Evolutionary conservation across 2,329 filamentous ascomycete genomes (phyloP).

Genomic region (Aspergillus novoparasiticus): DNA sequence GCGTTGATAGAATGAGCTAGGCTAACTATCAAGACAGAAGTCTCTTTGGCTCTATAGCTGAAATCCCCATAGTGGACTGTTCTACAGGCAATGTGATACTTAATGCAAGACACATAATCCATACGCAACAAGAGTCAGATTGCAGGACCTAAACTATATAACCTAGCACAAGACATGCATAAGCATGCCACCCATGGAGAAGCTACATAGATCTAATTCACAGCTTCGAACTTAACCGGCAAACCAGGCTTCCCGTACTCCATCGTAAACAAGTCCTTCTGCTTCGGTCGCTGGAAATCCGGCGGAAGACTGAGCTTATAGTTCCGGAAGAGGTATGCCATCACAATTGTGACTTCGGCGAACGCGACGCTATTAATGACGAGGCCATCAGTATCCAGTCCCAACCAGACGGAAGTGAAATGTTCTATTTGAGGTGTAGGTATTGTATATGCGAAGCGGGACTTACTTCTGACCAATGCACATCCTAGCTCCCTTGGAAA

Average conservation of each 20-base stretch:
- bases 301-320: neutral
- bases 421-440: rapidly evolving
- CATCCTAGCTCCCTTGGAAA: neutral
- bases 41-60: no score
- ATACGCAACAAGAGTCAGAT: neutral
- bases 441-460: no score
- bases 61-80: no score
- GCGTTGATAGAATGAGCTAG: no score
- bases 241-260: neutral
- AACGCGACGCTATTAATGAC: neutral
- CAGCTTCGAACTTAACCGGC: neutral
- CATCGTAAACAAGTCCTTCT: neutral
- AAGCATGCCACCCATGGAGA: neutral
- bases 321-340: neutral
- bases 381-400: neutral
- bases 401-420: neutral
- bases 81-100: no score
- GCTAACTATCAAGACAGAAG: no score
- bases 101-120: no score
- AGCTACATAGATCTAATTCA: neutral
- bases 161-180: neutral
- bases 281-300: neutral
- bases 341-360: neutral
- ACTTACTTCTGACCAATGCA: neutral
- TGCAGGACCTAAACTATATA: neutral